Percentiles rank a stretch among this genome's conserved stretches.
These are phyloP conservation scores for Backusella westeae DNA, from an alignment of 192 early-diverging fungal species.

Conservation along the genomic window DNA sequence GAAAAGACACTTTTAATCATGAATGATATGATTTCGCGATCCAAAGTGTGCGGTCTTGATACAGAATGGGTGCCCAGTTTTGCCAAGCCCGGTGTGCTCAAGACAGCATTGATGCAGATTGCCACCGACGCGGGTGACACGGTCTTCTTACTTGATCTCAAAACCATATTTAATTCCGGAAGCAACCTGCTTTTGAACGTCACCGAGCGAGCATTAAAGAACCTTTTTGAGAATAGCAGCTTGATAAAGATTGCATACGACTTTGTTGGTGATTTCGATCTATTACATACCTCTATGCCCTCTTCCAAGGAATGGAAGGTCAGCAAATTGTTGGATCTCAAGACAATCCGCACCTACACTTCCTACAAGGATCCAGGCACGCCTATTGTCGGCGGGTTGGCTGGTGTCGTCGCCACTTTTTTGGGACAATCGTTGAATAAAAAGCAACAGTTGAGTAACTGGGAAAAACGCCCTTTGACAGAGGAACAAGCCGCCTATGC, in stretches of 20 bases:
- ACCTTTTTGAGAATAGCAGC: constrained; percentile 1
- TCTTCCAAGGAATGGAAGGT: constrained; percentile 15
- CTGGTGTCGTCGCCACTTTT: constrained; percentile 22
- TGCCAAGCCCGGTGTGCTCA: constrained; percentile 10
- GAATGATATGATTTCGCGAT: neutral
- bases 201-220: constrained; percentile 9
- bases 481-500: constrained; percentile 31
- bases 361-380: neutral
- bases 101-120: constrained; percentile 36
- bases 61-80: constrained; percentile 36
- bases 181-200: neutral
- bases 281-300: constrained; percentile 22
- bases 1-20: constrained; percentile 8
- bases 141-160: constrained; percentile 30
- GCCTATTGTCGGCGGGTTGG: constrained; percentile 18
- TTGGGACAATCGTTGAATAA: constrained; percentile 27
- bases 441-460: constrained; percentile 40
- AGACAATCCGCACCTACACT: constrained; percentile 8
- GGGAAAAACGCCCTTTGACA: constrained; percentile 35
- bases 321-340: constrained; percentile 26
- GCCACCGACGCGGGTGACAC: constrained; percentile 6
- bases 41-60: constrained; percentile 23
- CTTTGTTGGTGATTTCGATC: constrained; percentile 30
- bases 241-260: constrained; percentile 34
- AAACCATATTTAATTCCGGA: neutral